Base-by-base conservation (phyloP, 2,329 filamentous ascomycete species). In the Arachnopeziza araneosa region DNA sequence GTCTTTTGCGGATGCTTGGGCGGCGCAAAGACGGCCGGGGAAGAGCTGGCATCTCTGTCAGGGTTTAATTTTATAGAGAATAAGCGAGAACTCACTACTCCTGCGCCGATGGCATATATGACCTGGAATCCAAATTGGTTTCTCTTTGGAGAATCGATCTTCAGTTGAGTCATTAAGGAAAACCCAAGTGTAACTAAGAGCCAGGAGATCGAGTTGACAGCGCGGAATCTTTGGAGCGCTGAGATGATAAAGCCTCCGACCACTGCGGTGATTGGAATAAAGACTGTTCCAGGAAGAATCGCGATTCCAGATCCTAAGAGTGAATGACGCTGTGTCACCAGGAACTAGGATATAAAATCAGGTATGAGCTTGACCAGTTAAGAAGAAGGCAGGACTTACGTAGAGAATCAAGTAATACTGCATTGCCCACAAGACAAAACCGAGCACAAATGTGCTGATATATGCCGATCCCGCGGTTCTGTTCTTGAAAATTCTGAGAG, bases 391-490 rank as follows among this genome's bases (percentile, higher is more conserved):
- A 44, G 30, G 12, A 55, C 61, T 12, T 32, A 60, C 62, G 24
- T 62, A 61, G 32, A 64, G 50, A 19, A 60, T 65, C 10, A 65
- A 51, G 32, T 63, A 65, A 52, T 65, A 65, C 14, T 61, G 52
- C 55, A 60, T 63, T 1, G 61, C 63, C 63, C 63, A 65, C 5
- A 65, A 32, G 0, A 58, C 56, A 32, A 65, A 57, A 6, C 61
- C 63, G 6, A 61, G 52, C 24, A 60, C 44, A 53, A 61, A 65
- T 8, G 63, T 60, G 14, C 53, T 49, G 10, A 61, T 19, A 55
- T 60, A 79, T 74, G 8, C 78, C 69, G 36, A 78, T 75, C 8
- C 77, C 14, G 63, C 56, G 1, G 63, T 81, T 58, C 79, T 76
- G 56, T 76, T 77, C n/a, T 66, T 60, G 60, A 79, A 78, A 8